Percentiles rank a stretch among this genome's conserved stretches.
These are phyloP conservation scores for Rhazya stricta DNA, from an alignment of 257 asterid species.

Conservation along the genomic window DNA sequence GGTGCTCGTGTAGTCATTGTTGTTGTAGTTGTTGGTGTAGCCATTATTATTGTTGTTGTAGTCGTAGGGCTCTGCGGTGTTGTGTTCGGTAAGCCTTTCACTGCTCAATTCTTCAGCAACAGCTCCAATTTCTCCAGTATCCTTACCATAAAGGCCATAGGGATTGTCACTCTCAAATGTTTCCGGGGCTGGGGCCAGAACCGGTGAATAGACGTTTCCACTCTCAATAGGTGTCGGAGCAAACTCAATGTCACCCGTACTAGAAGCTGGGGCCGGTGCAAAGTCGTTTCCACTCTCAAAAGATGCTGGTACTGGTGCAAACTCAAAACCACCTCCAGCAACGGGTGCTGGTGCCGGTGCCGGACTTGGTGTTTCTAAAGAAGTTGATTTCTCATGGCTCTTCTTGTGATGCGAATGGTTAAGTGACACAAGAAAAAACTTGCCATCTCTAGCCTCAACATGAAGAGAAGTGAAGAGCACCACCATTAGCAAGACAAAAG, in stretches of 20 bases:
- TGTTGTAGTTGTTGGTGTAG: slow-evolving; percentile 15
- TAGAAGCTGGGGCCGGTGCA: slow-evolving; percentile 39
- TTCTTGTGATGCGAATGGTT: slow-evolving; percentile 23
- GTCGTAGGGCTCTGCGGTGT: slow-evolving; percentile 18
- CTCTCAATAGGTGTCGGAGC: slow-evolving; percentile 12
- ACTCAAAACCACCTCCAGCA: slow-evolving; percentile 21
- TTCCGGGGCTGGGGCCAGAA: slow-evolving; percentile 11
- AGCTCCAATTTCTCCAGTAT: slow-evolving; percentile 26
- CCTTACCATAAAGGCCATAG: slow-evolving; percentile 36
- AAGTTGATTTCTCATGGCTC: slow-evolving; percentile 17
- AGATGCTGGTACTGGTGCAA: slow-evolving; percentile 8
- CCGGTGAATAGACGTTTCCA: slow-evolving; percentile 18
- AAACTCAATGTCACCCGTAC: slow-evolving; percentile 21
- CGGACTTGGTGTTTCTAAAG: slow-evolving; percentile 25
- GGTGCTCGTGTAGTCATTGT: slow-evolving; percentile 11
- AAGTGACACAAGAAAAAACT: slow-evolving; percentile 26
- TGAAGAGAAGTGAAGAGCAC: slow-evolving; percentile 21
- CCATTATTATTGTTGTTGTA: slow-evolving; percentile 12
- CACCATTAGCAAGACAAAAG: slow-evolving; percentile 24
- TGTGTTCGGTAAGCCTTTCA: slow-evolving; percentile 1
- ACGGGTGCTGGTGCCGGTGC: slow-evolving; percentile 28
- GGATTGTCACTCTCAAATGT: slow-evolving; percentile 30
- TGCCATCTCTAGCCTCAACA: slow-evolving; percentile 46
- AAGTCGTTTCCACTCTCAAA: neutral
- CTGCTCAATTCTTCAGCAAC: slow-evolving; percentile 16